A percentile compares a stretch with the other conserved stretches of the same genome.
phyloP scores from a whole-genome alignment of 768 basidiomycete species.

The Macrolepiota fuliginosa region DNA sequence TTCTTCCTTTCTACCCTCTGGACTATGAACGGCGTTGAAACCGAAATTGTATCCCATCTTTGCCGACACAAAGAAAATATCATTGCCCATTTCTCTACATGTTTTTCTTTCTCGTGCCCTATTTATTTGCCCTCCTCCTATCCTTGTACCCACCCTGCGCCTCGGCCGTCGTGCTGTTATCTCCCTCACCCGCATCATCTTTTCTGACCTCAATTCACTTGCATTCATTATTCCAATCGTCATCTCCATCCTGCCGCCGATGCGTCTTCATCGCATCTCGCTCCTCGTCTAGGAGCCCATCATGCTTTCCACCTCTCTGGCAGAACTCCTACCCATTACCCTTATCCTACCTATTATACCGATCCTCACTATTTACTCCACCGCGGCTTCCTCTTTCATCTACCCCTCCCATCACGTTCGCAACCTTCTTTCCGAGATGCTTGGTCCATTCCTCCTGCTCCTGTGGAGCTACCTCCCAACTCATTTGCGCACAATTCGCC shows the following conservation, averaged over 20 bases:
- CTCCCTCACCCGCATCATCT: background rate
- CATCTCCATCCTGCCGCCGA: background rate
- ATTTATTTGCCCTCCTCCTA: constrained; percentile 1
- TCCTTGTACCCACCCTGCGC: background rate
- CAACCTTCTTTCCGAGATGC: background rate
- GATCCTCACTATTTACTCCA: background rate
- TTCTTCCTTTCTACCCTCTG: background rate
- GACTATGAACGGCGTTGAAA: constrained; percentile 3
- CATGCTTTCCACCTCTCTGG: background rate
- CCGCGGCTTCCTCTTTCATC: background rate
- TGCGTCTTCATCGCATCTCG: background rate
- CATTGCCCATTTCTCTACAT: background rate
- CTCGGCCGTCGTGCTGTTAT: background rate
- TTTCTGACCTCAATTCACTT: background rate
- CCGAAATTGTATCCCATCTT: background rate
- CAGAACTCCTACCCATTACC: background rate
- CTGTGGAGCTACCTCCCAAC: background rate
- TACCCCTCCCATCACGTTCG: background rate
- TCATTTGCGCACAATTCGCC: background rate
- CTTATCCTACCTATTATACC: constrained; percentile 9
- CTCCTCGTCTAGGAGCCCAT: background rate
- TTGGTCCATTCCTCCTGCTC: background rate
- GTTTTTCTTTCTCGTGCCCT: background rate
- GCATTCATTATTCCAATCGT: background rate
- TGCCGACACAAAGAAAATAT: background rate